Evolutionary conservation across 352 stramenopile species (phyloP).

Genomic region (Globisporangium rhizosaccharum): DNA sequence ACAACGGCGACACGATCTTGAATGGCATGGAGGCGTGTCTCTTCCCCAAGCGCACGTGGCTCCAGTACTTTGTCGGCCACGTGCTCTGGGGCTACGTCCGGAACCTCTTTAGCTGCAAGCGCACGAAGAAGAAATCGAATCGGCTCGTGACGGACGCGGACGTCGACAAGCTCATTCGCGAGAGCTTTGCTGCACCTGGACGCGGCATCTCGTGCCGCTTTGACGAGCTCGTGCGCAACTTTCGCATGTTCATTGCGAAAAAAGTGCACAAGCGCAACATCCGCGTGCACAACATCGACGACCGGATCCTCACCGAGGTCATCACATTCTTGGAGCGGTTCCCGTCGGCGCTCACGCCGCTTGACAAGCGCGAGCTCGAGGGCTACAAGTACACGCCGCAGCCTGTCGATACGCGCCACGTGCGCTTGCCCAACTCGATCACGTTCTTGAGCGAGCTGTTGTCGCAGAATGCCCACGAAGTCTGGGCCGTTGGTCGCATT

Average conservation of each 20-base stretch:
- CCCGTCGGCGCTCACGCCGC: conserved; percentile 48
- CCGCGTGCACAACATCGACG: conserved; percentile 55
- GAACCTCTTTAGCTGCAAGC: conserved; percentile 30
- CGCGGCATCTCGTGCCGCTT: conserved; percentile 76
- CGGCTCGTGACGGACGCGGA: conserved; percentile 61
- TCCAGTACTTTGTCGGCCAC: conserved; percentile 49
- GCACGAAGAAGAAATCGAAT: conserved; percentile 37
- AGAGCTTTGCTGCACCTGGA: conserved; percentile 50
- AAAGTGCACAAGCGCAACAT: conserved; percentile 57
- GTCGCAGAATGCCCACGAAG: conserved; percentile 74
- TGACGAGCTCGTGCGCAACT: conserved; percentile 75
- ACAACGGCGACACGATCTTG: conserved; percentile 66
- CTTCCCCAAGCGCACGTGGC: conserved; percentile 49
- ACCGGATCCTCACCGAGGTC: conserved; percentile 62
- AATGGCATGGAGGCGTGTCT: conserved; percentile 63
- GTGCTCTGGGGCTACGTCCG: conserved; percentile 47
- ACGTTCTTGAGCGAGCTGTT: conserved; percentile 59
- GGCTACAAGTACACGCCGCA: conserved; percentile 76
- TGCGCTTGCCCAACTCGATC: conserved; percentile 59
- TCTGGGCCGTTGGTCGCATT: conserved; percentile 72
- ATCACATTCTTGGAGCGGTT: conserved; percentile 78
- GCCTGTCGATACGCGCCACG: conserved; percentile 51
- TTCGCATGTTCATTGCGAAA: conserved; percentile 79
- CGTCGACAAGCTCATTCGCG: conserved; percentile 56
- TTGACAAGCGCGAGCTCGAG: conserved; percentile 77